Evolutionary conservation across 2,329 filamentous ascomycete species (phyloP), one percentile per base, ranked within the genome.

Genomic region (Penicillium sp.): DNA sequence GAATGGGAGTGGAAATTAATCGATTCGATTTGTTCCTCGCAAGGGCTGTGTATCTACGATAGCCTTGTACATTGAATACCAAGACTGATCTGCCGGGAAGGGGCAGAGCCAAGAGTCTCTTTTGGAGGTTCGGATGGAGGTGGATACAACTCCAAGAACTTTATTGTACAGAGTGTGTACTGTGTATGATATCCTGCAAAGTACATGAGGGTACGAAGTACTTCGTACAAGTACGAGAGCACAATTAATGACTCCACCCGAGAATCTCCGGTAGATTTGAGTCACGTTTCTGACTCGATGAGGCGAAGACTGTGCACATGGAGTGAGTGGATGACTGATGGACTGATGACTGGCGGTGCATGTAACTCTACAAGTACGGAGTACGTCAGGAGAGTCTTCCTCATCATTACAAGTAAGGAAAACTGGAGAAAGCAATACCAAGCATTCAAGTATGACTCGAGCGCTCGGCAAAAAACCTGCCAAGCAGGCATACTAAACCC

Each of bases 31-130:
- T 34, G 29, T 24, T 5, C 3, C 14, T 11, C 24, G 24, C 24
- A 18, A 40, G 22, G n/a, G n/a, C n/a, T 31, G 18, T 21, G 44
- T 36, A 38, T 47, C 32, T 46, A 46, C 29, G 22, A 31, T 22
- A 36, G 29, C 43, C 22, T 43, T 43, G 49, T 47, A 47, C 24
- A 8, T 27, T 27, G 24, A 6, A 8, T 47, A 56, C 49, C 49
- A 55, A 47, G 44, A 48, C 22, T 52, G 44, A 55, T 48, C 53
- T 47, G 38, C 52, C 52, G 52, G 52, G 52, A 54, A 43, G 52
- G 13, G 43, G 34, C 44, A 48, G 39, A 43, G 54, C 54, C 49
- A 56, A 56, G 54, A 53, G 39, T 38, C 36, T 36, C 31, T 4
- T 34, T 52, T 36, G 39, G 45, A 40, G 43, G 38, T 47, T 48